Conservation (phyloP, 306 rosid genomes). For the Fragaria ananassa region DNA sequence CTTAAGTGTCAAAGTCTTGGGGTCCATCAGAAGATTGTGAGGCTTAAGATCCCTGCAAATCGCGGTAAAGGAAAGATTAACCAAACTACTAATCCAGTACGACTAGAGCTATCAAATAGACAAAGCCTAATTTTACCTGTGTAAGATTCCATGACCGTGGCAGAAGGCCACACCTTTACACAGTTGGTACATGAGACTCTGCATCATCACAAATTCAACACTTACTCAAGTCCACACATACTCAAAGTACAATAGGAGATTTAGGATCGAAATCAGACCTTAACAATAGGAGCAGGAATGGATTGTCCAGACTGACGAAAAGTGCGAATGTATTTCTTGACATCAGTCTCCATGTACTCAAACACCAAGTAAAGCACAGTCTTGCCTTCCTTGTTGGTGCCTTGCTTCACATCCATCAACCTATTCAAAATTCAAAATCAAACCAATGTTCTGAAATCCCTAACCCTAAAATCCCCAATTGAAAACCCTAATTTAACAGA, state of each 20-base stretch:
- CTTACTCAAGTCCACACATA: not conserved
- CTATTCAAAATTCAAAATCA: conserved; percentile 22
- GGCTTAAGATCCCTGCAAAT: conserved; percentile 80
- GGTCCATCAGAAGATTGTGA: conserved; percentile 92
- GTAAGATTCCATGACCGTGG: conserved; percentile 93
- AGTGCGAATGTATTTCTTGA: conserved; percentile 68
- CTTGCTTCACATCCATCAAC: conserved; percentile 90
- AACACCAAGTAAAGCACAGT: conserved; percentile 88
- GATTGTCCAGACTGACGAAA: conserved; percentile 60
- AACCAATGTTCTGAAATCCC: not conserved
- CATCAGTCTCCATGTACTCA: conserved; percentile 90
- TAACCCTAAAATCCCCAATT: not conserved
- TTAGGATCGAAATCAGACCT: conserved; percentile 30
- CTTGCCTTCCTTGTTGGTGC: conserved; percentile 85
- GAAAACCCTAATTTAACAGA: not conserved
- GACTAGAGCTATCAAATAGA: not conserved
- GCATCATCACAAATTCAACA: conserved; percentile 1
- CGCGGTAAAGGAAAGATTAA: not conserved
- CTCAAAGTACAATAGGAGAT: not conserved
- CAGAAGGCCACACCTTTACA: conserved; percentile 98
- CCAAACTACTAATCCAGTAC: not conserved
- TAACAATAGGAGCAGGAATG: conserved; percentile 45
- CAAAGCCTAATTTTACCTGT: conserved; percentile 39
- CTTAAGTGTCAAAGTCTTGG: conserved; percentile 73
- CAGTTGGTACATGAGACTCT: conserved; percentile 90